These are phyloP conservation scores for Microdochium trichocladiopsis DNA, from an alignment of 2,329 filamentous ascomycete genomes.

Conservation along the genomic window DNA sequence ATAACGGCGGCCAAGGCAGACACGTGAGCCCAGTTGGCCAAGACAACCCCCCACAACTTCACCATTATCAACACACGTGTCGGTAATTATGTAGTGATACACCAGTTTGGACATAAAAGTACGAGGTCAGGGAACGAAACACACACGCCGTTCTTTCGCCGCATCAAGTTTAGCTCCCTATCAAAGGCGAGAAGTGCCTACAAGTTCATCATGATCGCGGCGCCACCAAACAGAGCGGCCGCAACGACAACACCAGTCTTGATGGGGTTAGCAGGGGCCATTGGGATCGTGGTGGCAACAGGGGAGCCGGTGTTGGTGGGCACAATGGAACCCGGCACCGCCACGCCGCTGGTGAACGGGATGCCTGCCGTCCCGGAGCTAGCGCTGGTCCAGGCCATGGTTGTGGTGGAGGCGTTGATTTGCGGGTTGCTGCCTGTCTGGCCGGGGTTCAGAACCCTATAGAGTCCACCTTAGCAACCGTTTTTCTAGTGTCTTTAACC, in stretches of 20 bases:
- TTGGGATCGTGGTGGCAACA: conserved; percentile 24
- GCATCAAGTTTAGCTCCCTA: too few relatives aligned
- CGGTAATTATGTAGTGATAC: too few relatives aligned
- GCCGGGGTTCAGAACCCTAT: conserved; percentile 49
- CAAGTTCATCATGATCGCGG: conserved; percentile 31
- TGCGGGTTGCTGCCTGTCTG: conserved; percentile 36
- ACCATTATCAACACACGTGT: too few relatives aligned
- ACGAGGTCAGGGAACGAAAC: too few relatives aligned
- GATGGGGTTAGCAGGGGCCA: conserved; percentile 15
- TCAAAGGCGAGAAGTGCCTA: too few relatives aligned
- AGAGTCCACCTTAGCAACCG: too few relatives aligned
- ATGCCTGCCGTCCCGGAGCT: conserved; percentile 33
- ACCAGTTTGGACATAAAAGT: too few relatives aligned
- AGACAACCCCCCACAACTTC: too few relatives aligned
- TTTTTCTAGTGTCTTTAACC: not conserved
- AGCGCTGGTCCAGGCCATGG: conserved; percentile 47
- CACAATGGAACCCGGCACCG: conserved; percentile 30
- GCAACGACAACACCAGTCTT: conserved; percentile 31
- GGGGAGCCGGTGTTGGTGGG: conserved; percentile 25
- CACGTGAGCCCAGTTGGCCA: too few relatives aligned
- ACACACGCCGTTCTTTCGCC: too few relatives aligned
- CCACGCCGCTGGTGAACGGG: conserved; percentile 49
- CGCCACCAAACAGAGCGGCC: conserved; percentile 34
- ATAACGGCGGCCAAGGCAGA: too few relatives aligned
- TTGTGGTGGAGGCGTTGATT: conserved; percentile 33